Evolutionary conservation across 2,329 filamentous ascomycete species (phyloP).

Genomic region (Arthrobotrys iridis): DNA sequence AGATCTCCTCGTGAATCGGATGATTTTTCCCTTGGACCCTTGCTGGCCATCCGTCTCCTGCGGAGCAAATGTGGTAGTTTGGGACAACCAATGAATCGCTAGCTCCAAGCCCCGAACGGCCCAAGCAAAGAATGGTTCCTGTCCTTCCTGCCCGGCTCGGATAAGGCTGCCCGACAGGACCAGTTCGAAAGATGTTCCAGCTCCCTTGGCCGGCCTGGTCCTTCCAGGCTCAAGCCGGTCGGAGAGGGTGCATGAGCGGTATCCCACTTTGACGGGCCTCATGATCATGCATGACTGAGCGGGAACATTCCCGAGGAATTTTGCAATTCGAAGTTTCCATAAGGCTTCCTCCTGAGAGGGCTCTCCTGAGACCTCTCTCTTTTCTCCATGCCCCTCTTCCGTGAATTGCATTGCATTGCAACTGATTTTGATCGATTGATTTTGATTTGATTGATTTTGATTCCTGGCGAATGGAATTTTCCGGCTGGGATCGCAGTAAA

Average conservation of each 20-base stretch:
- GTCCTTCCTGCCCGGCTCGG: slow-evolving; percentile 48
- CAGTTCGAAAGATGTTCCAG: slow-evolving; percentile 12
- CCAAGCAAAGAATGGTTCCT: slow-evolving; percentile 4
- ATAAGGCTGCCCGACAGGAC: slow-evolving; percentile 51
- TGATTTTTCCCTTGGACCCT: background rate
- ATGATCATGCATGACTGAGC: slow-evolving; percentile 13
- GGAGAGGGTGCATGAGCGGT: slow-evolving; percentile 1
- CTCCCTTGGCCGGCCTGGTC: slow-evolving; percentile 15
- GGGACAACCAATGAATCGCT: slow-evolving; percentile 24
- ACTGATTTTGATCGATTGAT: background rate
- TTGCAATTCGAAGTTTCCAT: background rate
- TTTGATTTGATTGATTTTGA: slow-evolving; percentile 1
- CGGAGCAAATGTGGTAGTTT: slow-evolving; percentile 26
- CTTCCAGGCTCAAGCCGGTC: slow-evolving; percentile 20
- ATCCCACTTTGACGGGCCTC: background rate
- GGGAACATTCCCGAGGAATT: slow-evolving; percentile 30
- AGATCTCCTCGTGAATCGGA: background rate
- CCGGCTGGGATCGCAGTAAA: slow-evolving; percentile 45
- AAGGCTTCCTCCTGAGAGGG: too few species aligned
- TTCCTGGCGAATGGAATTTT: slow-evolving; percentile 46
- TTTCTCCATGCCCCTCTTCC: too few species aligned
- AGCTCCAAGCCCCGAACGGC: slow-evolving; percentile 22
- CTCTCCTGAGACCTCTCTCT: too few species aligned
- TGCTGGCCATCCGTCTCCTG: background rate
- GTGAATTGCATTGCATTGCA: background rate